phyloP scores from a whole-genome alignment of 2,329 filamentous ascomycete species.

The Xylariales sp. region DNA sequence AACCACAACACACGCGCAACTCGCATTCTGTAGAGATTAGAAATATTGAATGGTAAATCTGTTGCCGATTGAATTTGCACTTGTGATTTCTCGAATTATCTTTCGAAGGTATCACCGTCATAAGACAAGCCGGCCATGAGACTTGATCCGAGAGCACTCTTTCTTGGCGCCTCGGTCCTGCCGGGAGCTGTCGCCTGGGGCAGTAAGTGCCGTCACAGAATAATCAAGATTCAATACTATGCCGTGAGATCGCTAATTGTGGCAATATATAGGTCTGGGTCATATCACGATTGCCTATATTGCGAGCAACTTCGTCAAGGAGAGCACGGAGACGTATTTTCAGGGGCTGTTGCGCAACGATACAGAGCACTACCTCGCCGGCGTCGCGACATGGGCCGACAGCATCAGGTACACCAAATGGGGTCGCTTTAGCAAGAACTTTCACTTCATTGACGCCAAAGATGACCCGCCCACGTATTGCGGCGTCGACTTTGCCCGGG shows the following conservation, averaged over 20 bases:
- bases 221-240: not conserved
- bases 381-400: conserved; percentile 75
- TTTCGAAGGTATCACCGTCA: not conserved
- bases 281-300: conserved; percentile 75
- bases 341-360: conserved; percentile 67
- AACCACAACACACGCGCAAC: not conserved
- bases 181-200: conserved; percentile 56
- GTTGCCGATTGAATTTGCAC: conserved; percentile 8
- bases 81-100: conserved; percentile 1
- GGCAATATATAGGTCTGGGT: conserved; percentile 63
- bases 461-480: conserved; percentile 70
- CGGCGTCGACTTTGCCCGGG: conserved; percentile 68
- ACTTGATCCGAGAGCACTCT: conserved; percentile 42
- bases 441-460: conserved; percentile 77
- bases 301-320: conserved; percentile 69
- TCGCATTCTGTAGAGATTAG: not conserved
- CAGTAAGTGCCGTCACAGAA: conserved; percentile 49
- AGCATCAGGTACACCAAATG: conserved; percentile 72
- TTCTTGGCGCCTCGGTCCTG: conserved; percentile 48
- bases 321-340: conserved; percentile 66
- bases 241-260: conserved; percentile 30
- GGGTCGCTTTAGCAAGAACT: conserved; percentile 69
- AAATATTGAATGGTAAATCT: not conserved
- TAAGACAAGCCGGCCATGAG: conserved; percentile 47
- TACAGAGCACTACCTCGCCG: conserved; percentile 68